Conservation (phyloP, 768 basidiomycete genomes). For the Amanita polypyramis region DNA sequence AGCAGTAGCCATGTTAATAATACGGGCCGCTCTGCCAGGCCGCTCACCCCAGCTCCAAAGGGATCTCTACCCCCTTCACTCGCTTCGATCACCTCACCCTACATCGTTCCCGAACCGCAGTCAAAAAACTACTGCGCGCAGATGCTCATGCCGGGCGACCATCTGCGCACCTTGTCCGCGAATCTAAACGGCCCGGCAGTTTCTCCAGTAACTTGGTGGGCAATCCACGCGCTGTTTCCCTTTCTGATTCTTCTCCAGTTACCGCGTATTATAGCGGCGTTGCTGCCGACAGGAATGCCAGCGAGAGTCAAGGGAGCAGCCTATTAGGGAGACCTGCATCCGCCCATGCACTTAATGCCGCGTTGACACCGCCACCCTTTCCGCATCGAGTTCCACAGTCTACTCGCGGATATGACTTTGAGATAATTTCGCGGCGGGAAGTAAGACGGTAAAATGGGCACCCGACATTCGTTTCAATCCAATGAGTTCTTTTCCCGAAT, state of each 20-base stretch:
- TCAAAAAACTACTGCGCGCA: slow-evolving; percentile 77
- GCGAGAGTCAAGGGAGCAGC: background rate
- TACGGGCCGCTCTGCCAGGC: slow-evolving; percentile 4
- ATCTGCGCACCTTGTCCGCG: slow-evolving; percentile 53
- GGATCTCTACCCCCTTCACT: slow-evolving; percentile 18
- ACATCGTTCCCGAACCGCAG: slow-evolving; percentile 20
- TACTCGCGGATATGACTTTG: slow-evolving; percentile 3
- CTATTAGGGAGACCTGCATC: background rate
- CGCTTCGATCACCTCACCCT: slow-evolving; percentile 8
- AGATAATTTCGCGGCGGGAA: slow-evolving; percentile 1
- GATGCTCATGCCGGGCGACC: slow-evolving; percentile 68
- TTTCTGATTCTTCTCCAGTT: background rate
- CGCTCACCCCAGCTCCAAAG: slow-evolving; percentile 12
- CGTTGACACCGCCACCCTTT: background rate
- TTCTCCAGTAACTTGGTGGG: slow-evolving; percentile 7
- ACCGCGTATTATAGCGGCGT: background rate
- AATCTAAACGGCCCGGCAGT: slow-evolving; percentile 31
- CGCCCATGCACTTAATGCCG: background rate
- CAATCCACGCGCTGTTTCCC: slow-evolving; percentile 1
- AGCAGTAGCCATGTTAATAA: background rate
- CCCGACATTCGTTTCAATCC: background rate
- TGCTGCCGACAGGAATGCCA: background rate
- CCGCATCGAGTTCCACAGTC: background rate
- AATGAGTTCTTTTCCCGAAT: background rate
- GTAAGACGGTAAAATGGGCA: background rate